Conservation (phyloP, 2,329 filamentous ascomycete species). For the Colletotrichum liriopes region DNA sequence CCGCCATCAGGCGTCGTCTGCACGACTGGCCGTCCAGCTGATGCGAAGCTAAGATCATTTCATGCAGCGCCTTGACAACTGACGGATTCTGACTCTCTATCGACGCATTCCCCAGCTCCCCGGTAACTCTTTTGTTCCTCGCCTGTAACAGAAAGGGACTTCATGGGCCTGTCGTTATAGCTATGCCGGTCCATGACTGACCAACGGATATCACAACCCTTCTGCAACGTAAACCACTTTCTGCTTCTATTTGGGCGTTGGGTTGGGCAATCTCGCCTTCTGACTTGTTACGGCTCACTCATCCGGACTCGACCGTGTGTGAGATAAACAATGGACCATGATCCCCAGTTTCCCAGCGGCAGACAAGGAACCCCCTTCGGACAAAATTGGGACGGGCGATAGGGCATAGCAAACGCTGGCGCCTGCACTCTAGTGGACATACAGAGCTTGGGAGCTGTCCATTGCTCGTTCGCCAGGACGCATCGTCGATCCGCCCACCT, state of each 20-base stretch:
- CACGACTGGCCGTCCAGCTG: conserved; percentile 1
- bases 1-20: conserved; percentile 16
- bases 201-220: neutral
- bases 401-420: conserved; percentile 3
- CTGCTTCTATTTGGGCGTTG: neutral
- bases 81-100: neutral
- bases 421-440: neutral
- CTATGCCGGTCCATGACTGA: too few relatives aligned
- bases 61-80: conserved; percentile 13
- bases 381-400: conserved; percentile 5
- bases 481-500: conserved; percentile 6
- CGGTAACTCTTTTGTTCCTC: neutral
- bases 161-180: neutral
- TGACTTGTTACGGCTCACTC: conserved; percentile 10
- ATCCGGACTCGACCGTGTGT: conserved; percentile 10
- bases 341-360: conserved; percentile 21
- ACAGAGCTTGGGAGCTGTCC: neutral
- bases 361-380: conserved; percentile 33
- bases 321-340: conserved; percentile 33
- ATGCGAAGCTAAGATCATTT: conserved; percentile 8
- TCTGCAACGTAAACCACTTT: neutral
- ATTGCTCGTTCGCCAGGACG: neutral
- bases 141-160: neutral
- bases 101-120: neutral
- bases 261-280: conserved; percentile 1